Conservation (phyloP, 2,329 filamentous ascomycete species). For the Aspergillus sp. region DNA sequence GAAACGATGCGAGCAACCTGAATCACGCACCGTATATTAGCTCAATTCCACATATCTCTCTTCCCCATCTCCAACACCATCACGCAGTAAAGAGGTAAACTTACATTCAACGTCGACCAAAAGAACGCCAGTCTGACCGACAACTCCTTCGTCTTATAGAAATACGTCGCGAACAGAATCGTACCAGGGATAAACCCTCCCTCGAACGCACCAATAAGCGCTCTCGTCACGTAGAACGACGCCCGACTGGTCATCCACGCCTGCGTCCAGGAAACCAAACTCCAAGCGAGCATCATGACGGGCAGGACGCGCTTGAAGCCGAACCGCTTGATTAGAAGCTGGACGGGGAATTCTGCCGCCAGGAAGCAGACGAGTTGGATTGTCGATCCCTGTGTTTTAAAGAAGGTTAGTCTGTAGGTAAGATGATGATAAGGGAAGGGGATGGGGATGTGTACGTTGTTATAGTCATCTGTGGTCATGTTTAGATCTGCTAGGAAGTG, state of each 20-base stretch:
- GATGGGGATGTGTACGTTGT: constrained; percentile 25
- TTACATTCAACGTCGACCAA: constrained; percentile 43
- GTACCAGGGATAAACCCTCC: constrained; percentile 40
- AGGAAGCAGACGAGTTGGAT: constrained; percentile 29
- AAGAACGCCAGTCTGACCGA: constrained; percentile 46
- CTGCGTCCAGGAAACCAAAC: constrained; percentile 42
- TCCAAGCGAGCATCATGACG: constrained; percentile 50
- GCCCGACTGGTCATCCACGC: constrained; percentile 34
- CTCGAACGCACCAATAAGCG: constrained; percentile 45
- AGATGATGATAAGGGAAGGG: too few relatives aligned
- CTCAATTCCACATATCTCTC: too few relatives aligned
- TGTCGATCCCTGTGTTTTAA: constrained; percentile 20
- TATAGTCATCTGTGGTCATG: constrained; percentile 43
- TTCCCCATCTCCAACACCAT: too few relatives aligned
- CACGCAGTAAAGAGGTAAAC: neutral
- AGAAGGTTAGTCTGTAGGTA: too few relatives aligned
- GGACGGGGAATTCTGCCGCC: constrained; percentile 48
- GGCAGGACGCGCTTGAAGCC: constrained; percentile 51
- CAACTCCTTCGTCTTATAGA: constrained; percentile 45
- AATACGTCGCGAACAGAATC: constrained; percentile 46
- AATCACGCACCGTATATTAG: too few relatives aligned
- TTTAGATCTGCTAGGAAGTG: constrained; percentile 39
- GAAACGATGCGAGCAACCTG: constrained; percentile 37
- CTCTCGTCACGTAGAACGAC: constrained; percentile 41
- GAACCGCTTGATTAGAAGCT: constrained; percentile 50